phyloP scores from a whole-genome alignment of 2,329 filamentous ascomycete species.

The Epichloe sp. region DNA sequence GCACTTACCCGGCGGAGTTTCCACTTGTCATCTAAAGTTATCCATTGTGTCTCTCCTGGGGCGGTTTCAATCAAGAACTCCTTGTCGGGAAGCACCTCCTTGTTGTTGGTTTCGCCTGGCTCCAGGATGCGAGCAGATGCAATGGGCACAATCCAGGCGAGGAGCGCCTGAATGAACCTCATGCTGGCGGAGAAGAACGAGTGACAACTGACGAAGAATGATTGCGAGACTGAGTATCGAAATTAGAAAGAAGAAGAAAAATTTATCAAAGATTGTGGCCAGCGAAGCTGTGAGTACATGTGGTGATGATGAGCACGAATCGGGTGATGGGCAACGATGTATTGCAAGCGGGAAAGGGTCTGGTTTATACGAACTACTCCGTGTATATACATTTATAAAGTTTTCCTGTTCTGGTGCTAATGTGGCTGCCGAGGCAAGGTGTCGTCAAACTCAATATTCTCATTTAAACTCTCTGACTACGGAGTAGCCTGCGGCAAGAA shows the following conservation, averaged over 20 bases:
- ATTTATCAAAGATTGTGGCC: too few species aligned
- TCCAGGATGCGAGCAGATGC: conserved; percentile 43
- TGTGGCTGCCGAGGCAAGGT: not conserved
- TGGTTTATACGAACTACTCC: not conserved
- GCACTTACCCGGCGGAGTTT: conserved; percentile 60
- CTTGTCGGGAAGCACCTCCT: conserved; percentile 27
- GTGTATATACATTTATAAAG: not conserved
- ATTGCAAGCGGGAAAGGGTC: not conserved
- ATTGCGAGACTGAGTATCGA: not conserved
- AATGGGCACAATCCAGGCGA: conserved; percentile 42
- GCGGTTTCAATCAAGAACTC: conserved; percentile 66
- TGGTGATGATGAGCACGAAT: too few species aligned
- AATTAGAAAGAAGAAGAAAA: not conserved
- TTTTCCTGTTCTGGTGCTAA: not conserved
- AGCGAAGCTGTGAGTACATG: too few species aligned
- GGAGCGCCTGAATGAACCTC: conserved; percentile 38
- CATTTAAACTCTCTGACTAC: too few species aligned
- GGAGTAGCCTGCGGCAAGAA: too few species aligned
- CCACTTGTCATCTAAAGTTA: conserved; percentile 95
- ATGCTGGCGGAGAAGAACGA: conserved; percentile 19
- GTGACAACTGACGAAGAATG: not conserved
- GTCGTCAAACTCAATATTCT: too few species aligned
- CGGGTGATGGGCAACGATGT: too few species aligned
- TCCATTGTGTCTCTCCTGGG: conserved; percentile 73
- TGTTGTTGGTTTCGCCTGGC: conserved; percentile 33